Base-by-base conservation (phyloP, 2,329 filamentous ascomycete species). In the Davidsoniella eucalypti region DNA sequence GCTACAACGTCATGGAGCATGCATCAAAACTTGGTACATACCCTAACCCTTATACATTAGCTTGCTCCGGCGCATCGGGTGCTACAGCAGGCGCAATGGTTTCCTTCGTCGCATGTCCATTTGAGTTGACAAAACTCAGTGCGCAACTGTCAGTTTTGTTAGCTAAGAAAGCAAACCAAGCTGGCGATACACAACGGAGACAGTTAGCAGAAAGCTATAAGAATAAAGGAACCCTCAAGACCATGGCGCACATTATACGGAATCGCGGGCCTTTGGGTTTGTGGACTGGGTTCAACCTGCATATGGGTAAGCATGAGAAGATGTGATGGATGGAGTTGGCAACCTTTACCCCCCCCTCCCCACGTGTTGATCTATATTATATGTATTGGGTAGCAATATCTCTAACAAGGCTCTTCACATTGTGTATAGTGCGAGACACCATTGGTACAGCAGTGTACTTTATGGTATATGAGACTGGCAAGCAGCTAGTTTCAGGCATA, bases 101-200 rank as follows among this genome's bases (percentile, higher is more conserved):
- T 50, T 88, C 86, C 7, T 71, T 83, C 47, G 76, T 92, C 57
- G 84, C 86, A 57, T 93, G 86, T 60, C 86, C 86, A 1, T 93
- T 93, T 61, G 86, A 93, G 64, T 72, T 93, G 63, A 88, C 84
- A n/a, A 93, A 93, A 64, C 71, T 92, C 53, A 88, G 83, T 62
- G 84, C 86, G 14, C 86, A 93, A 63, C 82, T 92, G 17, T 87
- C 86, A 1, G 82, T 87, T 9, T 68, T 90, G 53, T 76, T 88
- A 67, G 81, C 82, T 16, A 62, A 66, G 51, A 61, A 64, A 5
- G 63, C 62, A 12, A 58, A 57, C 6, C 56, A 57, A 16, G 45
- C 51, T 2, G 49, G 49, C 14, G 47, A 54, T 23, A 69, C 73
- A 52, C 69, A 73, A 56, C 75, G 70, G 57, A 78, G 73, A 56